Conservation (phyloP, 495 filamentous ascomycete species). For the Neurospora sp. region DNA sequence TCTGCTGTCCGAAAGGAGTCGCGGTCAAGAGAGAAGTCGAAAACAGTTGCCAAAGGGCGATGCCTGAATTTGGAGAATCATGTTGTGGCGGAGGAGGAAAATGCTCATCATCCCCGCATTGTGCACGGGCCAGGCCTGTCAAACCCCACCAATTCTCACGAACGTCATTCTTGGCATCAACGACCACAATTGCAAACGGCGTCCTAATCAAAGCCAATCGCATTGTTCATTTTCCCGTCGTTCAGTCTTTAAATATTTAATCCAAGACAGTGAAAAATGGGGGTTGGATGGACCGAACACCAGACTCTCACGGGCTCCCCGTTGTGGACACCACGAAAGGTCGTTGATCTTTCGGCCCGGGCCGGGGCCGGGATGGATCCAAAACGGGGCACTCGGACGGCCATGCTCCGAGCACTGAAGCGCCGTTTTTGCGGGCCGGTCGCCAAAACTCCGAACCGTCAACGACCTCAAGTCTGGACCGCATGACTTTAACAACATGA, state of each 20-base stretch:
- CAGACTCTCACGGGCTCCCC: neutral
- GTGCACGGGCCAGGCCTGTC: neutral
- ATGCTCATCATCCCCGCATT: neutral
- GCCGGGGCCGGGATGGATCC: neutral
- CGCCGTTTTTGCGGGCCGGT: conserved; percentile 1
- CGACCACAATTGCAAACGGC: neutral
- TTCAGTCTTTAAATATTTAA: too few relatives aligned
- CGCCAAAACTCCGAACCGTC: neutral
- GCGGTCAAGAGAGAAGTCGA: neutral
- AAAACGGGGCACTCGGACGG: neutral
- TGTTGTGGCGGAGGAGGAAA: neutral
- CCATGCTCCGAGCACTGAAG: conserved; percentile 3
- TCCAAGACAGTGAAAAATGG: too few relatives aligned
- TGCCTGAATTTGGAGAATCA: too few relatives aligned
- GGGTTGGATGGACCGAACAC: neutral
- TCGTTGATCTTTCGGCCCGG: neutral
- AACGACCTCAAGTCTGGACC: neutral
- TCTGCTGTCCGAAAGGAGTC: neutral
- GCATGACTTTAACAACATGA: neutral
- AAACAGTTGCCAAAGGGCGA: neutral
- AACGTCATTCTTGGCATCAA: neutral
- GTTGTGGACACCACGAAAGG: neutral
- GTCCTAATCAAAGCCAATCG: neutral
- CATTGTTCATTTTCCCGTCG: too few relatives aligned
- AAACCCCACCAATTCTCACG: neutral